Evolutionary conservation across 345 rosid species (phyloP).

Genomic region (Erysimum cheiranthoides): DNA sequence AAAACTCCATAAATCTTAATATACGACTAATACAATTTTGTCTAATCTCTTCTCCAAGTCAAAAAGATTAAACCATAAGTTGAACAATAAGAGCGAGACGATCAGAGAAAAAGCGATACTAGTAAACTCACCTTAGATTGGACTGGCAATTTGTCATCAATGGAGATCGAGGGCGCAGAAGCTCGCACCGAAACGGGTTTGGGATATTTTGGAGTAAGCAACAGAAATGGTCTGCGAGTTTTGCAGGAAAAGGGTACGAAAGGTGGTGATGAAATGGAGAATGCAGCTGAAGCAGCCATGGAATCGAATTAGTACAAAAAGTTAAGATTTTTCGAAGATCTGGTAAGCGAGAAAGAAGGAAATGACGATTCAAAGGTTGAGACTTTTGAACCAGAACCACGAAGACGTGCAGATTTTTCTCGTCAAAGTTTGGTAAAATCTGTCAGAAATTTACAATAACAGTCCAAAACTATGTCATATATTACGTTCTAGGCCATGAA

Average conservation of each 20-base stretch:
- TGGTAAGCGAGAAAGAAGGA: constrained; percentile 29
- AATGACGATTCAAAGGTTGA: constrained; percentile 35
- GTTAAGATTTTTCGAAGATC: constrained; percentile 30
- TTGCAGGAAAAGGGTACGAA: constrained; percentile 50
- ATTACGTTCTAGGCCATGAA: neutral
- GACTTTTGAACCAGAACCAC: constrained; percentile 45
- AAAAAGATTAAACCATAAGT: constrained; percentile 14
- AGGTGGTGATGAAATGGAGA: constrained; percentile 50
- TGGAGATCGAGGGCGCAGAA: constrained; percentile 54
- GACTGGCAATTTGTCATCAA: constrained; percentile 47
- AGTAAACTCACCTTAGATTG: constrained; percentile 58
- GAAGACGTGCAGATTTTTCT: constrained; percentile 25
- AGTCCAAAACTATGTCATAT: constrained; percentile 24
- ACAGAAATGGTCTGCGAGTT: constrained; percentile 42
- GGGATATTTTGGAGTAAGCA: constrained; percentile 30
- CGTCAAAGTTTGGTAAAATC: constrained; percentile 35
- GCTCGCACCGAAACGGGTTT: constrained; percentile 68
- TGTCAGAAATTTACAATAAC: neutral
- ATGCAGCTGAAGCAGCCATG: constrained; percentile 57
- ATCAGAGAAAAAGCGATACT: neutral
- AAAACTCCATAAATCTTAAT: neutral
- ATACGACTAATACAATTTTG: neutral
- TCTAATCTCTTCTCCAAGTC: constrained; percentile 8
- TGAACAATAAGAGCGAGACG: constrained; percentile 18
- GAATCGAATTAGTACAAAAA: neutral